A percentile compares a stretch with the other conserved stretches of the same genome.
phyloP scores from a whole-genome alignment of 192 early-diverging fungal genomes.

The Cladochytrium replicatum region DNA sequence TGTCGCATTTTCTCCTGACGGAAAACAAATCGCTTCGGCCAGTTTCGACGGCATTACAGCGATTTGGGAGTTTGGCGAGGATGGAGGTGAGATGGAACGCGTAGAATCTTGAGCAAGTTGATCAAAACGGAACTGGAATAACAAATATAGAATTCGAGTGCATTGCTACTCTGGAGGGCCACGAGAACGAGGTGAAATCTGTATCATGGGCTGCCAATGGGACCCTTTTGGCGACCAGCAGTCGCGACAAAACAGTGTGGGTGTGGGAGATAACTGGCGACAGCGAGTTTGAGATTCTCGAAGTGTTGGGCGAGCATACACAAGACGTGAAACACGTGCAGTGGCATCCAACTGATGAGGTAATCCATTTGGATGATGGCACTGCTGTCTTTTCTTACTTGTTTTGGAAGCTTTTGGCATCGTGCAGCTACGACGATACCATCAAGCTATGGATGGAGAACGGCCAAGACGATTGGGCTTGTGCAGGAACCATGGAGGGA shows the following conservation, averaged over 20 bases:
- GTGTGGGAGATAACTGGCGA: conserved; percentile 89
- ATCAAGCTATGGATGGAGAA: conserved; percentile 91
- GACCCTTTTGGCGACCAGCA: conserved; percentile 82
- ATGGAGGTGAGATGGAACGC: no score
- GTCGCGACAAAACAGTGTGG: conserved; percentile 96
- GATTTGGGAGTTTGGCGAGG: conserved; percentile 76
- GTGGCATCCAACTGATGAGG: conserved; percentile 83
- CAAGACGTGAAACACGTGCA: conserved; percentile 93
- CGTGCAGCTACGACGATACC: conserved; percentile 88
- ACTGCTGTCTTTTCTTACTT: not conserved
- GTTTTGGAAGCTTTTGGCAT: conserved; percentile 57
- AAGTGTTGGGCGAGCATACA: conserved; percentile 88
- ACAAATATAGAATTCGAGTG: conserved; percentile 63
- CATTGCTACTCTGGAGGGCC: conserved; percentile 89
- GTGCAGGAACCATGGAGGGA: conserved; percentile 71
- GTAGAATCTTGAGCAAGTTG: not conserved
- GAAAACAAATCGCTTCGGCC: conserved; percentile 66
- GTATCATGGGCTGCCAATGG: conserved; percentile 80
- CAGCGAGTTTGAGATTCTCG: conserved; percentile 92
- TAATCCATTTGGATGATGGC: conserved; percentile 9
- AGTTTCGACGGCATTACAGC: conserved; percentile 90
- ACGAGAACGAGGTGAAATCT: conserved; percentile 96
- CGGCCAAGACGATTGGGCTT: conserved; percentile 89
- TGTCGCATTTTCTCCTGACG: conserved; percentile 68
- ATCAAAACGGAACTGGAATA: not conserved